A percentile compares a stretch with the other conserved stretches of the same genome.
These are phyloP conservation scores for Cryphonectria carpinicola DNA, from an alignment of 2,329 filamentous ascomycete species.

Conservation along the genomic window DNA sequence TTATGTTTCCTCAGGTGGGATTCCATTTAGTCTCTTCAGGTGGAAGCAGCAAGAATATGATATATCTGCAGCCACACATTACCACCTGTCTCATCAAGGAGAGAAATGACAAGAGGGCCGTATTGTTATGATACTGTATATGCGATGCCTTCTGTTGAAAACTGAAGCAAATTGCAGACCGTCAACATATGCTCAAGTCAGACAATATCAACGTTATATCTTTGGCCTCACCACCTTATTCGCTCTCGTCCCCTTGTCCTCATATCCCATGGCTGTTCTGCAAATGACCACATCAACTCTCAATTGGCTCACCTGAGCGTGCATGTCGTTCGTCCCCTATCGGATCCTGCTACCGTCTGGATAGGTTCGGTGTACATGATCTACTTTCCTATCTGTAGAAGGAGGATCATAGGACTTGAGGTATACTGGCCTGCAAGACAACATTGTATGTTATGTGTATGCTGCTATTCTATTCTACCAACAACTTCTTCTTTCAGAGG, in stretches of 20 bases:
- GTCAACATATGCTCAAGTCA: not conserved
- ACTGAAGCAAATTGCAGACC: not conserved
- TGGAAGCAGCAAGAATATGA: constrained; percentile 2
- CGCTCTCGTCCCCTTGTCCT: constrained; percentile 24
- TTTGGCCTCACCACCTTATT: constrained; percentile 21
- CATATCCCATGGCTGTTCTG: constrained; percentile 30
- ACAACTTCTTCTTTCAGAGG: not conserved
- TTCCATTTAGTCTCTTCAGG: not conserved
- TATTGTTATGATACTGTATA: not conserved
- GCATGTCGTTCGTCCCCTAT: constrained; percentile 19
- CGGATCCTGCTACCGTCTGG: not conserved
- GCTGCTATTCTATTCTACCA: not conserved
- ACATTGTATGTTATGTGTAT: not conserved
- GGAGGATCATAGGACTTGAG: too few species aligned
- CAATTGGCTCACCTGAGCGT: constrained; percentile 30
- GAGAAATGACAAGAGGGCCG: not conserved
- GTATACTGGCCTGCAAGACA: too few species aligned
- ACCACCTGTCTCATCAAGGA: not conserved
- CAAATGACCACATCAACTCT: constrained; percentile 27
- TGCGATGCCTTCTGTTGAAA: not conserved
- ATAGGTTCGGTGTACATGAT: not conserved
- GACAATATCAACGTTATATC: not conserved
- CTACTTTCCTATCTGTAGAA: not conserved
- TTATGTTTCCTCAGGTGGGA: not conserved
- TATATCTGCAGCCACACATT: constrained; percentile 7